Conservation (phyloP, 225 moss, liverwort and hornwort genomes). For the Bryum argenteum region DNA sequence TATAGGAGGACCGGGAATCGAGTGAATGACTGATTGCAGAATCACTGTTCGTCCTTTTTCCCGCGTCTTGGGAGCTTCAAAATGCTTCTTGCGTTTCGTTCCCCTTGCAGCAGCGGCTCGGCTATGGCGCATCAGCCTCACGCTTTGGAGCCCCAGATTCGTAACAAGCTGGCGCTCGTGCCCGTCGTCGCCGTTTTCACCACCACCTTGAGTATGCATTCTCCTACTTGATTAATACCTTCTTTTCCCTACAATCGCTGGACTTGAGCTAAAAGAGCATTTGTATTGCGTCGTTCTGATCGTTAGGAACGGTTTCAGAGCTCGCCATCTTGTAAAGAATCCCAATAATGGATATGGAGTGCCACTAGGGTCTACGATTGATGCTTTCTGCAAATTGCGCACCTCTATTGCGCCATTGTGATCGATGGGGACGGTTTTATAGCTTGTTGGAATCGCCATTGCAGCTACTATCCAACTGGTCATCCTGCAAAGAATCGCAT, state of each 20-base stretch:
- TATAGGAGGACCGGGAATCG: neutral
- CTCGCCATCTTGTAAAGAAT: no score
- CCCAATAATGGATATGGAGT: no score
- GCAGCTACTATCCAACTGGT: neutral
- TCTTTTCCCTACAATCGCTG: neutral
- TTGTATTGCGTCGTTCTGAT: neutral
- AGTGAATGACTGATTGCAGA: neutral
- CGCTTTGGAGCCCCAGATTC: conserved; percentile 23
- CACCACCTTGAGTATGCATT: conserved; percentile 31
- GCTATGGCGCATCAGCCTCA: conserved; percentile 36
- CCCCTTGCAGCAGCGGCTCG: neutral
- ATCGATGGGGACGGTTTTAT: neutral
- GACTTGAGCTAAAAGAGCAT: no score
- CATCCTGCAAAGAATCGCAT: no score
- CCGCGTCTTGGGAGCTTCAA: conserved; percentile 2
- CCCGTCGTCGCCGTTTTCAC: conserved; percentile 50
- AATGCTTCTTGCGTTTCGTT: neutral
- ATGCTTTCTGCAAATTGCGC: no score
- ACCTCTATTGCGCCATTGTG: neutral
- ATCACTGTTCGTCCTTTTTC: neutral
- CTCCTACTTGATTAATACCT: neutral
- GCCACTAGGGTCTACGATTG: no score
- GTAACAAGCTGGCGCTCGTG: conserved; percentile 28
- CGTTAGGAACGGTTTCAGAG: neutral
- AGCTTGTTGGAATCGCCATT: no score